These are phyloP conservation scores for Arabidopsis hybrid DNA, from an alignment of 441 rosid genomes.

Conservation along the genomic window DNA sequence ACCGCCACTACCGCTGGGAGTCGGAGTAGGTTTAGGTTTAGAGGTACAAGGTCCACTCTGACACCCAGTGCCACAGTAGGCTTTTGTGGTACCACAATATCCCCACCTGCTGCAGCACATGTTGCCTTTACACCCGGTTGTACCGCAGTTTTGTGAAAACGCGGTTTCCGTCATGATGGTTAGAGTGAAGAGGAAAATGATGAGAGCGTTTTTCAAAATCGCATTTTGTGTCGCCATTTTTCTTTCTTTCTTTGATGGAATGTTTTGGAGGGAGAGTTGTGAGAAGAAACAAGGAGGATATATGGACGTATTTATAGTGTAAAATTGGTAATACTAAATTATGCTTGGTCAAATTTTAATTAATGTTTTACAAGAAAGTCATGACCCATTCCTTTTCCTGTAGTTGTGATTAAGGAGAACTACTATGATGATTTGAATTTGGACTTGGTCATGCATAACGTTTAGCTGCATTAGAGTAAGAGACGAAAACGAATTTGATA, in stretches of 20 bases:
- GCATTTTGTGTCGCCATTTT: constrained; percentile 32
- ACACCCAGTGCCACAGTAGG: constrained; percentile 55
- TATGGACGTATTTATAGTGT: constrained; percentile 37
- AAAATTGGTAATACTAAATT: background rate
- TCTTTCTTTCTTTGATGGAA: background rate
- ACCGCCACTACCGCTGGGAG: constrained; percentile 37
- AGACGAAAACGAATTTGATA: constrained; percentile 10
- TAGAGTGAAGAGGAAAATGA: constrained; percentile 34
- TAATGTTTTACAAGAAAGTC: constrained; percentile 20
- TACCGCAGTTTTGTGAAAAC: constrained; percentile 44
- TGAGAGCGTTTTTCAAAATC: constrained; percentile 30
- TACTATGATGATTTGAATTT: constrained; percentile 24
- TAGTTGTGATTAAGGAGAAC: constrained; percentile 22
- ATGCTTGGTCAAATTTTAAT: constrained; percentile 18
- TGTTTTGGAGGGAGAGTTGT: constrained; percentile 31
- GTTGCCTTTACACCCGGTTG: constrained; percentile 39
- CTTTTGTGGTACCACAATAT: constrained; percentile 43
- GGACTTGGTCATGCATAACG: constrained; percentile 35
- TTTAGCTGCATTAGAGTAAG: constrained; percentile 14
- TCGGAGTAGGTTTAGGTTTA: constrained; percentile 42
- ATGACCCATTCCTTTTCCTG: constrained; percentile 40
- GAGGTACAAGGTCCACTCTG: constrained; percentile 60
- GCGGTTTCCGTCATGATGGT: constrained; percentile 35
- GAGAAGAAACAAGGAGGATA: constrained; percentile 14
- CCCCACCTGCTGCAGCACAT: constrained; percentile 47